phyloP scores from a whole-genome alignment of 192 early-diverging fungal species.

The Obelidium mucronatum region DNA sequence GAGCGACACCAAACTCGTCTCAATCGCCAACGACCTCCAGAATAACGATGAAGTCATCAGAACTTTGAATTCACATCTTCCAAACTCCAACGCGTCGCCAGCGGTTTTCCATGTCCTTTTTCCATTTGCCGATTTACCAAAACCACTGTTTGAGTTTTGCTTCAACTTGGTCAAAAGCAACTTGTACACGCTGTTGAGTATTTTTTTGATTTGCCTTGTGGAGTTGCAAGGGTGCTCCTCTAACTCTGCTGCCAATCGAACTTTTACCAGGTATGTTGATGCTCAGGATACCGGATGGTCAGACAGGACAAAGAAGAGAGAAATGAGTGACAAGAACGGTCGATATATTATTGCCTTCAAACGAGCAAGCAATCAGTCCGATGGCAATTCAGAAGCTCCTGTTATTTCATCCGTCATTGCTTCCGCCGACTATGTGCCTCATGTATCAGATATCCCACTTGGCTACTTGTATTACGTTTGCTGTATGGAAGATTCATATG shows the following conservation, averaged over 20 bases:
- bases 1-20: too few relatives aligned
- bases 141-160: slow-evolving; percentile 51
- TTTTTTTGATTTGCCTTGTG: too few relatives aligned
- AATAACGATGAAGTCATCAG: too few relatives aligned
- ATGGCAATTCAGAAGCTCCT: too few relatives aligned
- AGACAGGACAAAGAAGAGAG: slow-evolving; percentile 58
- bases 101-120: slow-evolving; percentile 34
- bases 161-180: slow-evolving; percentile 68
- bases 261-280: slow-evolving; percentile 64
- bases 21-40: too few relatives aligned
- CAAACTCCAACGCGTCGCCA: too few relatives aligned
- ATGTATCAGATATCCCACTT: slow-evolving; percentile 40
- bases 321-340: slow-evolving; percentile 62
- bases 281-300: slow-evolving; percentile 74
- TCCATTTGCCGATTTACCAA: slow-evolving; percentile 46
- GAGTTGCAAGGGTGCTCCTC: too few relatives aligned
- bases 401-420: slow-evolving; percentile 1
- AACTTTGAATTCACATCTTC: too few relatives aligned
- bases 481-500: slow-evolving; percentile 69
- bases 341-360: slow-evolving; percentile 60
- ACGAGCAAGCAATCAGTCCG: background rate
- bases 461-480: slow-evolving; percentile 71
- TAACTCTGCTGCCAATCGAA: background rate
- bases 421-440: slow-evolving; percentile 8
- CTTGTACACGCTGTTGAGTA: too few relatives aligned